Evolutionary conservation across 805 yeast species (phyloP).

Genomic region (Pichia paraexigua): DNA sequence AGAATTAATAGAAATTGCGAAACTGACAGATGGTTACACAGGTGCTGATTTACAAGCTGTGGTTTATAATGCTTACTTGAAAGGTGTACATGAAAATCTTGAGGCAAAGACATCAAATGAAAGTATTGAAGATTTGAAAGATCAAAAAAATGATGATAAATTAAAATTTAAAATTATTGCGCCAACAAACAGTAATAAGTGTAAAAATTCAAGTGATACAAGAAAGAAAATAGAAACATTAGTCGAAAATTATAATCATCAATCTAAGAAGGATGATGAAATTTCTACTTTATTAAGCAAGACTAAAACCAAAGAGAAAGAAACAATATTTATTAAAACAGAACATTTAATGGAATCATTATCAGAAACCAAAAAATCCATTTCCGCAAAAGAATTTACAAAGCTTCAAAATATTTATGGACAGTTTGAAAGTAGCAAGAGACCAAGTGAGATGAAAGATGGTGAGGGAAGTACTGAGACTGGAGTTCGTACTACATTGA

Average conservation of each 20-base stretch:
- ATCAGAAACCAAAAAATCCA: constrained; percentile 80
- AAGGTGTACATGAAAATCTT: constrained; percentile 70
- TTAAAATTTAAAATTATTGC: constrained; percentile 18
- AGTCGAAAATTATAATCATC: constrained; percentile 14
- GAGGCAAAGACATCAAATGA: constrained; percentile 28
- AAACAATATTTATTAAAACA: constrained; percentile 38
- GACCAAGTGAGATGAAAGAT: constrained; percentile 85
- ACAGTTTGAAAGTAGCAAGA: constrained; percentile 51
- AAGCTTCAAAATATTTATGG: constrained; percentile 59
- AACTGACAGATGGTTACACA: constrained; percentile 64
- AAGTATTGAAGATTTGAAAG: constrained; percentile 1
- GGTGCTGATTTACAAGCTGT: constrained; percentile 95
- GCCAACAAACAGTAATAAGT: not conserved
- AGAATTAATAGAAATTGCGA: constrained; percentile 43
- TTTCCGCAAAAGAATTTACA: constrained; percentile 59
- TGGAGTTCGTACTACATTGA: constrained; percentile 79
- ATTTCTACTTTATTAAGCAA: constrained; percentile 3
- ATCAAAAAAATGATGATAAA: not conserved
- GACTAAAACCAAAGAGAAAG: constrained; percentile 24
- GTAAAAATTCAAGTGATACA: constrained; percentile 8
- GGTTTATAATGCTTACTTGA: constrained; percentile 83
- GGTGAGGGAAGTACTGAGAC: constrained; percentile 74
- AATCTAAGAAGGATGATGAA: constrained; percentile 8
- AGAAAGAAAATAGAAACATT: constrained; percentile 17
- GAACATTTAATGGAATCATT: constrained; percentile 56